phyloP scores from a whole-genome alignment of 345 rosid genomes.

The Litchi chinensis region DNA sequence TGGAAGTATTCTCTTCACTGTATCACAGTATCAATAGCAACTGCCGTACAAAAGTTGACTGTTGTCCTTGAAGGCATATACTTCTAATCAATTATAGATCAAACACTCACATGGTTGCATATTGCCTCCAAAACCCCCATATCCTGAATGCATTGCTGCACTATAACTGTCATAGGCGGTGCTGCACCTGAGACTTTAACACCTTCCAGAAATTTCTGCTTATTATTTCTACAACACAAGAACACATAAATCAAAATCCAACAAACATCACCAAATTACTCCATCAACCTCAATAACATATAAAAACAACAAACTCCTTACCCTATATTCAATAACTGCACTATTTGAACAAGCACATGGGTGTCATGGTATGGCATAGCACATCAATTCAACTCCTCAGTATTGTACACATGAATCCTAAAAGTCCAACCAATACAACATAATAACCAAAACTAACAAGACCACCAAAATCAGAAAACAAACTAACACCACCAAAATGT shows the following conservation, averaged over 20 bases:
- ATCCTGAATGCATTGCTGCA: constrained; percentile 88
- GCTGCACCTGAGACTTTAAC: constrained; percentile 90
- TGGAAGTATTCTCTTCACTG: constrained; percentile 76
- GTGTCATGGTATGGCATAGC: constrained; percentile 89
- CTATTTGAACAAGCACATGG: constrained; percentile 76
- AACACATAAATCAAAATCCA: constrained; percentile 17
- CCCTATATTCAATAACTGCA: constrained; percentile 77
- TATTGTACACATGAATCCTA: constrained; percentile 80
- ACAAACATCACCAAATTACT: constrained; percentile 3
- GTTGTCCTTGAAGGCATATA: constrained; percentile 60
- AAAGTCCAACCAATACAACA: constrained; percentile 26
- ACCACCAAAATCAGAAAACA: not conserved
- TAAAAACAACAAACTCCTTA: constrained; percentile 25
- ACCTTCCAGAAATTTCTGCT: constrained; percentile 88
- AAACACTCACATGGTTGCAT: constrained; percentile 77
- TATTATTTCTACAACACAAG: constrained; percentile 60
- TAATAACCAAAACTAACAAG: not conserved
- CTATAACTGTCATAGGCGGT: constrained; percentile 78
- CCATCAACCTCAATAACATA: not conserved
- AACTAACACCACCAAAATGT: not conserved
- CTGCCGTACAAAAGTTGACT: constrained; percentile 71
- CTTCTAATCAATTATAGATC: constrained; percentile 31
- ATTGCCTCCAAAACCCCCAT: constrained; percentile 77
- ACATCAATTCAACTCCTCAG: constrained; percentile 76
- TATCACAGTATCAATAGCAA: no score